Evolutionary conservation across 768 basidiomycete genomes (phyloP).

Genomic region (Agaricus blazei): DNA sequence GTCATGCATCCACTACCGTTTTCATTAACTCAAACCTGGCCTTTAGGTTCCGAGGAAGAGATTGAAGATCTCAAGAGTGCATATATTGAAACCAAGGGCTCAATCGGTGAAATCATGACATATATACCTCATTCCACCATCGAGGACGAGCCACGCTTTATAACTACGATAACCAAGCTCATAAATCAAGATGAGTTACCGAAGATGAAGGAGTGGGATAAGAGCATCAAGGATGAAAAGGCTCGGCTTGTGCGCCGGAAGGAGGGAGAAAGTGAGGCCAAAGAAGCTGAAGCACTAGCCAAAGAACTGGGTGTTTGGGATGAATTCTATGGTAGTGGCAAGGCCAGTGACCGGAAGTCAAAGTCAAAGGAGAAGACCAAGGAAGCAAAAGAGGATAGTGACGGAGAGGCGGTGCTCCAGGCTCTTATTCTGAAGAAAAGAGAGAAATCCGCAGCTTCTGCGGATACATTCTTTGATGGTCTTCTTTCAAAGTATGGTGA

Average conservation of each 20-base stretch:
- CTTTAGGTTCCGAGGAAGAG: slow-evolving; percentile 81
- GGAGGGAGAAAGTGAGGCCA: slow-evolving; percentile 71
- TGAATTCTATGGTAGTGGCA: slow-evolving; percentile 82
- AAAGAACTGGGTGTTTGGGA: slow-evolving; percentile 93
- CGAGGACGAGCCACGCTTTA: slow-evolving; percentile 84
- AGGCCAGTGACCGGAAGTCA: slow-evolving; percentile 52
- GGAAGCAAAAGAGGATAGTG: slow-evolving; percentile 26
- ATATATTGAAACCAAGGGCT: slow-evolving; percentile 68
- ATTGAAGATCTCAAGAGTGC: slow-evolving; percentile 70
- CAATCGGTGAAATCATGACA: slow-evolving; percentile 76
- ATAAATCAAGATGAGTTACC: slow-evolving; percentile 60
- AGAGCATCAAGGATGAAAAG: slow-evolving; percentile 74
- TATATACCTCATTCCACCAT: slow-evolving; percentile 81
- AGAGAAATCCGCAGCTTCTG: slow-evolving; percentile 55
- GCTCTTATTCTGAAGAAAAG: slow-evolving; percentile 79
- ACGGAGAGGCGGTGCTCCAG: slow-evolving; percentile 56
- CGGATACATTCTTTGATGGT: slow-evolving; percentile 68
- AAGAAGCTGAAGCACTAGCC: slow-evolving; percentile 79
- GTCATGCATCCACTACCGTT: background rate
- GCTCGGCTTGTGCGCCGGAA: slow-evolving; percentile 69
- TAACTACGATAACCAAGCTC: slow-evolving; percentile 59
- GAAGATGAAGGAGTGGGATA: slow-evolving; percentile 57
- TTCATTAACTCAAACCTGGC: background rate
- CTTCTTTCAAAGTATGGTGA: slow-evolving; percentile 72
- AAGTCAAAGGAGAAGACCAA: slow-evolving; percentile 47